Percentiles rank a stretch among this genome's conserved stretches.
These are phyloP conservation scores for Alternaria longipes DNA, from an alignment of 2,329 filamentous ascomycete genomes.

Conservation along the genomic window DNA sequence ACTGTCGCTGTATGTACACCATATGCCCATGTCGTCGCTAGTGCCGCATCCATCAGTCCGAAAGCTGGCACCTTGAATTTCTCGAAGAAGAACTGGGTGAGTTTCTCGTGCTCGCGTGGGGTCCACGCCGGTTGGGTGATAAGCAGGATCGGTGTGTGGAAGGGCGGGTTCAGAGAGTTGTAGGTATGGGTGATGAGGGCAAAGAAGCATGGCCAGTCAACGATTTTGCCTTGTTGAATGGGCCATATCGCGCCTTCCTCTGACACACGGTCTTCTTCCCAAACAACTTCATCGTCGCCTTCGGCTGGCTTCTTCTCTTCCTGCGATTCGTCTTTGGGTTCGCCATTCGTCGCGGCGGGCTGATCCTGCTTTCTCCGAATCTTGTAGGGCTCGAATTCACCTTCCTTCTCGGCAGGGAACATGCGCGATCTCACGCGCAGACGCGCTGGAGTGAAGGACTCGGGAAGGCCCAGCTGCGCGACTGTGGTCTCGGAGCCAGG, in stretches of 20 bases:
- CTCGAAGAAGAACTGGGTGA: slow-evolving; percentile 96
- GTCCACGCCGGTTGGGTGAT: slow-evolving; percentile 93
- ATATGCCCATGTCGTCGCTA: slow-evolving; percentile 83
- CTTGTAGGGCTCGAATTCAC: slow-evolving; percentile 82
- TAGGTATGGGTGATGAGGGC: slow-evolving; percentile 93
- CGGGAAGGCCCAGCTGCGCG: slow-evolving; percentile 87
- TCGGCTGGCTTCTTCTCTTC: slow-evolving; percentile 46
- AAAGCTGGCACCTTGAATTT: slow-evolving; percentile 95
- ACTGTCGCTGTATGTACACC: slow-evolving; percentile 83
- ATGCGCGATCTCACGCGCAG: slow-evolving; percentile 91
- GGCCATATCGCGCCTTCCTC: slow-evolving; percentile 92
- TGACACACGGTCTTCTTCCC: slow-evolving; percentile 87
- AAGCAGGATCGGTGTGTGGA: slow-evolving; percentile 93
- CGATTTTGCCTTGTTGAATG: slow-evolving; percentile 80
- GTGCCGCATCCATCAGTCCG: slow-evolving; percentile 85
- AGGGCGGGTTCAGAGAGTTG: slow-evolving; percentile 85
- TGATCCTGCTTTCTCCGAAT: slow-evolving; percentile 65
- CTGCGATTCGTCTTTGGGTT: slow-evolving; percentile 37
- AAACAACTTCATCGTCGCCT: slow-evolving; percentile 69
- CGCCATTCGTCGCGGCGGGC: slow-evolving; percentile 37
- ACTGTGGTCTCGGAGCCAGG: slow-evolving; percentile 89
- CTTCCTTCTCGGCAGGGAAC: slow-evolving; percentile 81
- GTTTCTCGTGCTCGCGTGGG: slow-evolving; percentile 81
- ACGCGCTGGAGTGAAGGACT: slow-evolving; percentile 89
- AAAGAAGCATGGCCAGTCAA: slow-evolving; percentile 91